Evolutionary conservation across 2,329 filamentous ascomycete genomes (phyloP).

Genomic region (Penicillium sp.): DNA sequence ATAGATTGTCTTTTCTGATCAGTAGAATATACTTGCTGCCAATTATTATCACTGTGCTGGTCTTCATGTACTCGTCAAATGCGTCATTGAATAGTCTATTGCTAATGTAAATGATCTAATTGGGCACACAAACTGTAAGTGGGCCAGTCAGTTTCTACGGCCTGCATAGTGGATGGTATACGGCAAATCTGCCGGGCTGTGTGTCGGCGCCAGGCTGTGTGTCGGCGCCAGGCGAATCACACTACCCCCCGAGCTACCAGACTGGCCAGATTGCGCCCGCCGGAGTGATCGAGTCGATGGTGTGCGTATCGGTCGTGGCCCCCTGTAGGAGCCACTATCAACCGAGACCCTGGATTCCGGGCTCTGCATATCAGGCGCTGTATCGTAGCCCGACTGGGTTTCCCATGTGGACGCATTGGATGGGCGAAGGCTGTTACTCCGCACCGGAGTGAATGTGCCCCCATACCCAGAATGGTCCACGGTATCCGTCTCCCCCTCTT

Average conservation of each 20-base stretch:
- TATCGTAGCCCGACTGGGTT: constrained; percentile 37
- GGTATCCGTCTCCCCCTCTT: constrained; percentile 48
- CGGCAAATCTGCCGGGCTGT: background rate
- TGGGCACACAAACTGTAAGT: background rate
- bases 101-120: background rate
- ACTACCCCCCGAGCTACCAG: constrained; percentile 45
- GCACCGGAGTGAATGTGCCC: constrained; percentile 30
- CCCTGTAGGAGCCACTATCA: constrained; percentile 23
- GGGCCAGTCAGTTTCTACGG: background rate
- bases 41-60: background rate
- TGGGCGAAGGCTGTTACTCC: constrained; percentile 35
- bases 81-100: background rate
- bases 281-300: constrained; percentile 46
- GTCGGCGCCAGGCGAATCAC: constrained; percentile 44
- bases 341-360: constrained; percentile 28
- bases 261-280: constrained; percentile 41
- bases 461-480: constrained; percentile 35
- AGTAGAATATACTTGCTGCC: background rate
- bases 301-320: constrained; percentile 32
- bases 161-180: constrained; percentile 9
- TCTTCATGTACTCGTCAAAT: background rate
- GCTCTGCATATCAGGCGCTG: constrained; percentile 34
- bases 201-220: constrained; percentile 8
- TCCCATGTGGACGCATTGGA: constrained; percentile 41
- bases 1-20: background rate